Base-by-base conservation (phyloP, 441 rosid species). In the Raphanus hybrid region DNA sequence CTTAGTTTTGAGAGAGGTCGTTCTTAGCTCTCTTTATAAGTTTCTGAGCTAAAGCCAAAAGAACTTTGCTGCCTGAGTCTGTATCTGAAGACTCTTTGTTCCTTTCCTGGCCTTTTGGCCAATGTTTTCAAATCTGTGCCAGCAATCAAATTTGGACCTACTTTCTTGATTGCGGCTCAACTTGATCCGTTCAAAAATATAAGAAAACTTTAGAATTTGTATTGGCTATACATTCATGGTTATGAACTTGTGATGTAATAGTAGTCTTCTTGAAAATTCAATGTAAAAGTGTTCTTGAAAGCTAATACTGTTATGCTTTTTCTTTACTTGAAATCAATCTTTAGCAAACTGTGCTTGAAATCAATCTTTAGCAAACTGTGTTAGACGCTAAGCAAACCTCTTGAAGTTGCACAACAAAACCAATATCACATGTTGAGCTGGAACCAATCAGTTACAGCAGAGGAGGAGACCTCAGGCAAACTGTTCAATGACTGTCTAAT, bases 61-160 rank as follows among this genome's bases (percentile, higher is more conserved):
- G 39, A 70, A 80, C 76, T 58, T 75, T 80, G 78, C 67, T 73
- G 59, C 48, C 37, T 64, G 82, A 69, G 75, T 75, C 79, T 75
- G 78, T 79, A 79, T 65, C 58, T 52, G 58, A 52, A 52, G 58
- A 52, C 58, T 52, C 58, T 50, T 50, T 1, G 58, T 52, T 52
- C 58, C 15, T 52, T 52, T 52, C 58, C 15, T 52, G 18, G 58
- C 58, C 58, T 52, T 52, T 52, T 52, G 58, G 58, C 15, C 58
- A 52, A 14, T 52, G 58, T 52, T 52, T 52, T 52, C 20, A 52
- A 14, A 52, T 52, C 58, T 8, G 20, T 2, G 23, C 9, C 4
- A 52, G 58, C 58, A 52, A 52, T 65, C 58, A 52, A 14, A 52
- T 52, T 52, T 52, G 20, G 20, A 52, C 58, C 8, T 14, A 14